Evolutionary conservation across 73 alveolate species (phyloP), one percentile per base, ranked within the genome.

Genomic region (Paramecium pentaurelia): DNA sequence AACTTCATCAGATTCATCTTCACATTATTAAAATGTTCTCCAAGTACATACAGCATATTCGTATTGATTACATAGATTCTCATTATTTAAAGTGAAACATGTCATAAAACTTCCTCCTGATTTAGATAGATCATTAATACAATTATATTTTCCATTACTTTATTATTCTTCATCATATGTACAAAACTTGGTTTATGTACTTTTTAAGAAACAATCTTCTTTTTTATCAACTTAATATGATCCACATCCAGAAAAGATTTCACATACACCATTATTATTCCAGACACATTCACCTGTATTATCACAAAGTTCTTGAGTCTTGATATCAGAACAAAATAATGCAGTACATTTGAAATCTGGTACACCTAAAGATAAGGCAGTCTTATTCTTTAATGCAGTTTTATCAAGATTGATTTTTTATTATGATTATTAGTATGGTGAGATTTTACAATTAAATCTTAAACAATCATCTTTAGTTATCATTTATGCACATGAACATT

Each of bases 11-110:
- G 51, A 14, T 32, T 68, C 84, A 7, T 34, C 47, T 7, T 68
- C 10, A n/a, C 87, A 73, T 8, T 20, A 2, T 5, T 2, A 37
- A n/a, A 37, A 40, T 11, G 58, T n/a, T 73, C 87, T 73, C 87
- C 87, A 73, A 30, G 60, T 73, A 16, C 87, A 73, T 37, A 73
- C 87, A 73, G 87, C 87, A 36, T 11, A 20, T 73, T 32, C 34
- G 37, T 34, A 73, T 14, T 40, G 38, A 37, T 73, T 40, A n/a
- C 87, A 73, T 5, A 36, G 11, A 11, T 12, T 28, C 40, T 73
- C 12, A 37, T 14, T n/a, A 37, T 34, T 34, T 30, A 73, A 37
- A 37, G 60, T 73, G 16, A 36, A 73, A 7, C 87, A 73, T 6
- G 87, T 73, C 87, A 73, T 73, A 11, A 36, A 73, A 16, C 47